Evolutionary conservation across 768 basidiomycete genomes (phyloP), one percentile per base, ranked within the genome.

Genomic region (Pholiota microspora): DNA sequence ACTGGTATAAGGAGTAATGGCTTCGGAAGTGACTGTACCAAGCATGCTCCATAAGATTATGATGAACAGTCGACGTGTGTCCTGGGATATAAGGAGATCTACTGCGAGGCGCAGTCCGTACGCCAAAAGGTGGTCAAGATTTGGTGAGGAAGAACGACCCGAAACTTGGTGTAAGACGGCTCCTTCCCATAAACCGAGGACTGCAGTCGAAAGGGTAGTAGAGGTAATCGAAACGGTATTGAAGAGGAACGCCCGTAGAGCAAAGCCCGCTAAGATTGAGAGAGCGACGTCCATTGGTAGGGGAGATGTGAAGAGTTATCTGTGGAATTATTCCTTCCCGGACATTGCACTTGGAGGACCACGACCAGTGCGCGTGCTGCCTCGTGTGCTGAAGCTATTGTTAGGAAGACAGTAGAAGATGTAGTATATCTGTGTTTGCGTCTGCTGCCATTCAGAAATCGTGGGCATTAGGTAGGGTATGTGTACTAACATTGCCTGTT

Each of bases 181-280:
- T 42, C 75, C 77, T 61, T 78, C 77, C 73, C 73, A 77, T 36
- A 74, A 44, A 7, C 79, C 79, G 15, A 80, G 55, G 12, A 77
- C 60, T 12, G 68, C 68, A 27, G 74, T 69, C 15, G 61, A 60
- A 5, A 77, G 47, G 25, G 59, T 65, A 44, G 62, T 66, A 9
- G 66, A 54, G 23, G 35, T n/a, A n/a, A n/a, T 24, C 12, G 68
- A 54, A 28, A 65, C 57, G 5, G 69, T 52, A 34, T 57, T 60
- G 16, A 61, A 56, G 15, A 75, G 65, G 56, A 75, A 65, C 27
- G 74, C 54, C 18, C 78, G 73, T 18, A 78, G 64, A n/a, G 69
- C 71, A 31, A 79, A 69, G n/a, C 77, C 77, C 44, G 70, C 63
- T 54, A 71, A 54, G 55, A 77, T 69, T 44, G 75, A 71, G 60